phyloP scores from a whole-genome alignment of 148 eudicot species.

The Camellia granthamiana region DNA sequence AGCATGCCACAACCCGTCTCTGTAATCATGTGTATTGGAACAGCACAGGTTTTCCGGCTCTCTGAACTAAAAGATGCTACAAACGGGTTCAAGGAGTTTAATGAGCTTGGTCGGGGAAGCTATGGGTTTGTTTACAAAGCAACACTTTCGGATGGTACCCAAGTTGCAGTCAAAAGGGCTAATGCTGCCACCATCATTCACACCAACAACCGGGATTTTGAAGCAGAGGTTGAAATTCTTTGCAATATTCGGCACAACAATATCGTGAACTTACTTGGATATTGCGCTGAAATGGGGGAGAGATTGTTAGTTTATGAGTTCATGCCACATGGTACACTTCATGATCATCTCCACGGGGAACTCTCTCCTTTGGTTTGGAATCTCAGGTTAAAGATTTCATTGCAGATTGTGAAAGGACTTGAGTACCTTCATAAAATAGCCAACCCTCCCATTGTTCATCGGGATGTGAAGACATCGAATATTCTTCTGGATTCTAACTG shows the following conservation, averaged over 20 bases:
- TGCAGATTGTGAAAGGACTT: conserved; percentile 78
- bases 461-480: conserved; percentile 66
- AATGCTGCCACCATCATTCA: conserved; percentile 90
- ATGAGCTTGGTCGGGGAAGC: conserved; percentile 82
- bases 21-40: conserved; percentile 50
- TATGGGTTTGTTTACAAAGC: conserved; percentile 87
- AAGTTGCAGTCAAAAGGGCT: conserved; percentile 76
- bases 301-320: conserved; percentile 73
- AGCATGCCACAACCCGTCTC: too few species aligned
- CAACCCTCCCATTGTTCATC: conserved; percentile 61
- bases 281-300: conserved; percentile 86
- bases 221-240: conserved; percentile 67
- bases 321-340: conserved; percentile 76
- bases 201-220: conserved; percentile 70
- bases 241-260: conserved; percentile 64
- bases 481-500: conserved; percentile 70
- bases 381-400: conserved; percentile 47
- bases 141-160: conserved; percentile 61
- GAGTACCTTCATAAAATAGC: conserved; percentile 70
- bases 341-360: conserved; percentile 82
- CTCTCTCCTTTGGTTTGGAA: conserved; percentile 67
- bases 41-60: conserved; percentile 69
- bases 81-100: conserved; percentile 84
- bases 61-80: conserved; percentile 81
- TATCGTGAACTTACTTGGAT: conserved; percentile 70